Evolutionary conservation across 2,329 filamentous ascomycete species (phyloP), one percentile per base, ranked within the genome.

Genomic region (Tolypocladium paradoxum): DNA sequence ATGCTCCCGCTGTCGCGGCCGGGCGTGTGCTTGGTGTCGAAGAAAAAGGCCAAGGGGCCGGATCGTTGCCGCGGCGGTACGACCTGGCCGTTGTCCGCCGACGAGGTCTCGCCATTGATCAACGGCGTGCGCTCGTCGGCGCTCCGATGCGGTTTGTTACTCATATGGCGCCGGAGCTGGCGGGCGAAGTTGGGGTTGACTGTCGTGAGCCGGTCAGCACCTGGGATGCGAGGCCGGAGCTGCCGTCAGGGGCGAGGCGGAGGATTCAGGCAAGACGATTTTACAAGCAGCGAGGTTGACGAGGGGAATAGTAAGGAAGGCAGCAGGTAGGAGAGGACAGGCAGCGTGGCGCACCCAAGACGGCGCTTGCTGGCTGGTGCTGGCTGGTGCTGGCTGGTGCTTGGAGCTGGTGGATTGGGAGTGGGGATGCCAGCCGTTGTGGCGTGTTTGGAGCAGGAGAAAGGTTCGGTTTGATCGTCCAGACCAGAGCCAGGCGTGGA

Each of bases 21-120:
- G 1, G 79, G 79, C 1, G 77, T 82, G 55, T 72, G 65, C 27
- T 68, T 70, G 48, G 66, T 63, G 57, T 79, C 72, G 60, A 80
- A 71, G 57, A 83, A 71, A 62, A 82, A 77, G 20, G 65, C 60
- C 50, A 61, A 61, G 58, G 61, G 59, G 47, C 52, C 52, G 34
- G 56, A 60, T 48, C 58, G 54, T 12, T 63, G 62, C 51, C 38
- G 55, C 54, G 57, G 47, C 58, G 54, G 40, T 56, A 55, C 31
- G 59, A 57, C 29, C 52, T 61, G 48, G 55, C 55, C 59, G 37
- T 62, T 33, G 46, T 53, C 53, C 38, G 48, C 47, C 46, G 57
- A 57, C 35, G 64, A 60, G 53, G 62, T 54, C 51, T 65, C 65
- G 61, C 67, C 65, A 54, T 70, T 70, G 54, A 77, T 64, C 53